phyloP scores from a whole-genome alignment of 805 yeast genomes.

The Zygosaccharomyces bisporus region DNA sequence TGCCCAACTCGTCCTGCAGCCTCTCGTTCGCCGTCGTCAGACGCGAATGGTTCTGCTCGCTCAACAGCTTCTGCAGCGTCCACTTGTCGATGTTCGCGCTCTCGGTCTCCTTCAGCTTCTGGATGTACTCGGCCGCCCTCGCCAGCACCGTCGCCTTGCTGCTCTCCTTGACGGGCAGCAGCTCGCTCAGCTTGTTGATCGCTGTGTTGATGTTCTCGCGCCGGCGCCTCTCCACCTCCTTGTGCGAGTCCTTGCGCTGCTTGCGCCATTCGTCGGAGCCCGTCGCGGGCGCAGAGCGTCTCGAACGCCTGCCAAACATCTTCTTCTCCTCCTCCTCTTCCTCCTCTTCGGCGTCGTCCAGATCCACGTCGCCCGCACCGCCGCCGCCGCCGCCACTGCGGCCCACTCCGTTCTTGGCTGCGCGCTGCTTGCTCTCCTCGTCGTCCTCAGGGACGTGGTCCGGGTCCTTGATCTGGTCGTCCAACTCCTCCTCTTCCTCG shows the following conservation, averaged over 20 bases:
- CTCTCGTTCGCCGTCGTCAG: slow-evolving; percentile 81
- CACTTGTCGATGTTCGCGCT: slow-evolving; percentile 87
- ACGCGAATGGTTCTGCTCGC: slow-evolving; percentile 88
- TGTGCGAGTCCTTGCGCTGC: slow-evolving; percentile 84
- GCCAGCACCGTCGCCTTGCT: slow-evolving; percentile 88
- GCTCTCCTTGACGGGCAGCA: slow-evolving; percentile 72
- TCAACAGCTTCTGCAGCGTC: slow-evolving; percentile 87
- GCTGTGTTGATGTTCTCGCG: slow-evolving; percentile 85
- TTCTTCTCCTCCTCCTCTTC: slow-evolving; percentile 14
- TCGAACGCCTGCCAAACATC: slow-evolving; percentile 25
- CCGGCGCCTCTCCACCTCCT: slow-evolving; percentile 91
- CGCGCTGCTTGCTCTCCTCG: slow-evolving; percentile 10
- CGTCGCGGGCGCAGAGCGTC: slow-evolving; percentile 29
- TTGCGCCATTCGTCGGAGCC: slow-evolving; percentile 34
- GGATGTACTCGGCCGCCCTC: slow-evolving; percentile 86
- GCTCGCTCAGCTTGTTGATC: slow-evolving; percentile 70
- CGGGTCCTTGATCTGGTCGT: slow-evolving; percentile 21
- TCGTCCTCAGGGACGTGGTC: slow-evolving; percentile 17
- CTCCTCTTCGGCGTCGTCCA: slow-evolving; percentile 13
- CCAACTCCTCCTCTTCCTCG: slow-evolving; percentile 19
- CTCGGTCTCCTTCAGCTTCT: slow-evolving; percentile 85
- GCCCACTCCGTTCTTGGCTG: slow-evolving; percentile 9
- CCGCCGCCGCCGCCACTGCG: slow-evolving; percentile 1
- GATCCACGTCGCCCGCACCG: slow-evolving; percentile 6
- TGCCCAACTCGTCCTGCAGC: slow-evolving; percentile 80